These are phyloP conservation scores for Paraleonurus japonicus DNA, from an alignment of 257 asterid species.

Conservation along the genomic window DNA sequence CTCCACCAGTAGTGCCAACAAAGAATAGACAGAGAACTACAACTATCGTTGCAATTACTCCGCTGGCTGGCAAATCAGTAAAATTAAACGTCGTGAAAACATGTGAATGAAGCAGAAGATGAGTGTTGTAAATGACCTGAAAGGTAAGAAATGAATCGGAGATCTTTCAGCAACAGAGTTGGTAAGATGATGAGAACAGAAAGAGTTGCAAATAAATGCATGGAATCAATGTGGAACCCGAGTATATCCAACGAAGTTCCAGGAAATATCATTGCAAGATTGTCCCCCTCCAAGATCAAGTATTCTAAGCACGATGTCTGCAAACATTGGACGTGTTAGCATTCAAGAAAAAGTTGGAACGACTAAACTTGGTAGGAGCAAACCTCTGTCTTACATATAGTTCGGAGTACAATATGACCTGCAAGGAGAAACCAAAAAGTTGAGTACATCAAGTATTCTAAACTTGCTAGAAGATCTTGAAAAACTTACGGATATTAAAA, in stretches of 20 bases:
- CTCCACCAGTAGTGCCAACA: slow-evolving; percentile 57
- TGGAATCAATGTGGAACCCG: slow-evolving; percentile 58
- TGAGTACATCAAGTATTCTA: neutral
- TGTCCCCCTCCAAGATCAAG: slow-evolving; percentile 85
- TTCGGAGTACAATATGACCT: slow-evolving; percentile 77
- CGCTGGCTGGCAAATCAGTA: slow-evolving; percentile 58
- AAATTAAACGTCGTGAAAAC: neutral
- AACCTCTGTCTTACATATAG: slow-evolving; percentile 59
- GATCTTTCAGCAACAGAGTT: slow-evolving; percentile 76
- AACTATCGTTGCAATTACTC: slow-evolving; percentile 69
- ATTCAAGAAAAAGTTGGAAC: neutral
- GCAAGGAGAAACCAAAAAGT: slow-evolving; percentile 34
- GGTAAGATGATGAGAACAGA: slow-evolving; percentile 62
- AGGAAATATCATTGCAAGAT: slow-evolving; percentile 70
- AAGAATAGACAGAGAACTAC: slow-evolving; percentile 55
- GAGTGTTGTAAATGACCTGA: slow-evolving; percentile 51
- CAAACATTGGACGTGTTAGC: slow-evolving; percentile 20
- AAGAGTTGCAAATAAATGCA: slow-evolving; percentile 57
- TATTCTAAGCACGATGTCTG: slow-evolving; percentile 88
- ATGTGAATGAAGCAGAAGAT: slow-evolving; percentile 8
- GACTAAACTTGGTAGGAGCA: neutral
- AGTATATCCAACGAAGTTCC: slow-evolving; percentile 53
- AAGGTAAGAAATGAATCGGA: slow-evolving; percentile 73
- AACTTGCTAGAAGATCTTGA: neutral
- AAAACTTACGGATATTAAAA: slow-evolving; percentile 67